Evolutionary conservation across 2,329 filamentous ascomycete genomes (phyloP).

Genomic region (Mycosphaerelloides madeirae): DNA sequence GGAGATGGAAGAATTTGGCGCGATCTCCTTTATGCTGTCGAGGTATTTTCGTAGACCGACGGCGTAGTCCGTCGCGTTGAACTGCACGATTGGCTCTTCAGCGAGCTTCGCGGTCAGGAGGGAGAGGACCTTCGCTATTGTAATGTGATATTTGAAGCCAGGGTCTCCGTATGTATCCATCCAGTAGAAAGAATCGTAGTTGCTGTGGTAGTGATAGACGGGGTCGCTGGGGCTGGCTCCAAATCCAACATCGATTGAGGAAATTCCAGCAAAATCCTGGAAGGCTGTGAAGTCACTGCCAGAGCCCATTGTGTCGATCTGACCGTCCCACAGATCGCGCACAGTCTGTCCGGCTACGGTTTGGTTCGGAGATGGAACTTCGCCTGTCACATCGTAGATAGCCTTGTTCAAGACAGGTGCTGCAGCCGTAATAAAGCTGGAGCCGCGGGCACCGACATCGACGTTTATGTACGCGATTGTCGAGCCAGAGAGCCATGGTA

Average conservation of each 20-base stretch:
- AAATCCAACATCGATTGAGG: conserved; percentile 47
- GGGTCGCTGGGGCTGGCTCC: conserved; percentile 35
- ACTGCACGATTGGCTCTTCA: conserved; percentile 44
- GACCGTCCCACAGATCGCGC: conserved; percentile 55
- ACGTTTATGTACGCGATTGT: conserved; percentile 83
- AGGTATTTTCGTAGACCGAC: conserved; percentile 40
- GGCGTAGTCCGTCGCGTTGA: conserved; percentile 47
- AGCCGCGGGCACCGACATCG: conserved; percentile 67
- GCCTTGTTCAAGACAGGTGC: conserved; percentile 73
- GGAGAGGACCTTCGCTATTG: conserved; percentile 44
- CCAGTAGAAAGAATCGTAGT: conserved; percentile 82
- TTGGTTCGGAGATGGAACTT: conserved; percentile 66
- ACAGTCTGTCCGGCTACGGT: conserved; percentile 65
- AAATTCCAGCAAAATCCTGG: conserved; percentile 50
- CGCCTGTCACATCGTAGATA: conserved; percentile 60
- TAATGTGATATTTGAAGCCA: conserved; percentile 54
- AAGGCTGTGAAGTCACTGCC: conserved; percentile 51
- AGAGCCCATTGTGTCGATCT: conserved; percentile 53
- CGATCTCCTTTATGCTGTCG: conserved; percentile 36
- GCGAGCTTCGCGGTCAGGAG: conserved; percentile 44
- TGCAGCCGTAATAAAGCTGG: conserved; percentile 59
- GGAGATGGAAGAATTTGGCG: conserved; percentile 14
- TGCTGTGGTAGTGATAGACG: conserved; percentile 73
- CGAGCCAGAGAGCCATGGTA: conserved; percentile 70
- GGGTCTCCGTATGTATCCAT: conserved; percentile 73